These are phyloP conservation scores for Penicillium sp. DNA, from an alignment of 2,329 filamentous ascomycete species.

Conservation along the genomic window DNA sequence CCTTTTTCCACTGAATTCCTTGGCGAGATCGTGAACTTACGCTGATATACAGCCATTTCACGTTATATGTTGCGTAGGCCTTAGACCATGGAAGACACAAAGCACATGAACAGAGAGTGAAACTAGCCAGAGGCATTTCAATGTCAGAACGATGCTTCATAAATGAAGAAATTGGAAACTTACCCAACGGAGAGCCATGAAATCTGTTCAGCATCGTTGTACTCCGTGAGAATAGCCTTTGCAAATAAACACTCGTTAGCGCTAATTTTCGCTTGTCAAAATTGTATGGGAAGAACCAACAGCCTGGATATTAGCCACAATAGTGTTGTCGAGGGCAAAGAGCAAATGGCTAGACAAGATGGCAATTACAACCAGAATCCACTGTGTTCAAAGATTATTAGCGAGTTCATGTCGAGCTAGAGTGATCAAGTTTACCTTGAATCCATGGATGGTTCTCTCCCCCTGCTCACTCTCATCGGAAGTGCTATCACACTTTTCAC, in stretches of 20 bases:
- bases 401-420: neutral
- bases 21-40: neutral
- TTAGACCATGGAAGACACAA: neutral
- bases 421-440: neutral
- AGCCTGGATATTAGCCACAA: conserved; percentile 51
- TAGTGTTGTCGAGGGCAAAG: conserved; percentile 47
- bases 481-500: neutral
- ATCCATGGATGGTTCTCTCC: neutral
- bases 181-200: neutral
- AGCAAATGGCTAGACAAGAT: conserved; percentile 41
- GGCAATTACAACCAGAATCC: conserved; percentile 23
- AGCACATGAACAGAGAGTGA: neutral
- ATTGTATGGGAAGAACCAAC: conserved; percentile 34
- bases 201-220: neutral
- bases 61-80: neutral
- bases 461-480: neutral
- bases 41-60: neutral
- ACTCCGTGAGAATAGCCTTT: neutral
- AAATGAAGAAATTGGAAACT: neutral
- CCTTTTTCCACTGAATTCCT: neutral
- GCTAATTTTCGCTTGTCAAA: neutral
- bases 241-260: neutral
- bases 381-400: neutral
- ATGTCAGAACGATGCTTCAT: neutral
- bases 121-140: neutral